phyloP scores from a whole-genome alignment of 1,284 basidiomycete genomes.

The Ganoderma multipileum region DNA sequence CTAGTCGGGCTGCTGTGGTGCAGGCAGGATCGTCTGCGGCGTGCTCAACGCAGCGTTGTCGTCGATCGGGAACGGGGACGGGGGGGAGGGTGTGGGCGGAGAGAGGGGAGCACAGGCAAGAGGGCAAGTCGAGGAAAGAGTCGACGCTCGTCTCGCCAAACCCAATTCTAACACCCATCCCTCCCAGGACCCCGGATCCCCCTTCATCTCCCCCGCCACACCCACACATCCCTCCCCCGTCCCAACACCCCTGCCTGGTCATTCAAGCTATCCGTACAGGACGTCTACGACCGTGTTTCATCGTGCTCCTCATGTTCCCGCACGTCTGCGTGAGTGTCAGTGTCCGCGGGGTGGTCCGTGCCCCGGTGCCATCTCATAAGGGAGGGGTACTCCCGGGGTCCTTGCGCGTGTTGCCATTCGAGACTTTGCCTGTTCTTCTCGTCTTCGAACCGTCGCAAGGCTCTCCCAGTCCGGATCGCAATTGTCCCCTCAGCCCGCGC shows the following conservation, averaged over 20 bases:
- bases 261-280: neutral
- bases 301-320: neutral
- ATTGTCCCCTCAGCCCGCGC: conserved; percentile 5
- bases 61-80: conserved; percentile 29
- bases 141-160: conserved; percentile 23
- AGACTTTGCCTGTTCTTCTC: conserved; percentile 29
- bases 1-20: conserved; percentile 18
- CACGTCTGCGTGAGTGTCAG: neutral
- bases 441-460: conserved; percentile 9
- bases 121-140: conserved; percentile 21
- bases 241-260: neutral
- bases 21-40: conserved; percentile 14
- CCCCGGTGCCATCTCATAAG: conserved; percentile 28
- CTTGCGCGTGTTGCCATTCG: conserved; percentile 34
- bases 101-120: conserved; percentile 29
- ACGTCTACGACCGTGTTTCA: neutral
- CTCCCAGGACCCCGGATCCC: conserved; percentile 23
- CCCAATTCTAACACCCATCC: conserved; percentile 25
- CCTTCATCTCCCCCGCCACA: conserved; percentile 3
- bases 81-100: conserved; percentile 24
- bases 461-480: conserved; percentile 5
- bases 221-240: neutral
- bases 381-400: conserved; percentile 25
- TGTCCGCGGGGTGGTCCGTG: conserved; percentile 29
- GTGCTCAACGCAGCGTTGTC: conserved; percentile 25